Conservation (phyloP, 176 grass and related monocot genomes). For the Elaeis guineensis region DNA sequence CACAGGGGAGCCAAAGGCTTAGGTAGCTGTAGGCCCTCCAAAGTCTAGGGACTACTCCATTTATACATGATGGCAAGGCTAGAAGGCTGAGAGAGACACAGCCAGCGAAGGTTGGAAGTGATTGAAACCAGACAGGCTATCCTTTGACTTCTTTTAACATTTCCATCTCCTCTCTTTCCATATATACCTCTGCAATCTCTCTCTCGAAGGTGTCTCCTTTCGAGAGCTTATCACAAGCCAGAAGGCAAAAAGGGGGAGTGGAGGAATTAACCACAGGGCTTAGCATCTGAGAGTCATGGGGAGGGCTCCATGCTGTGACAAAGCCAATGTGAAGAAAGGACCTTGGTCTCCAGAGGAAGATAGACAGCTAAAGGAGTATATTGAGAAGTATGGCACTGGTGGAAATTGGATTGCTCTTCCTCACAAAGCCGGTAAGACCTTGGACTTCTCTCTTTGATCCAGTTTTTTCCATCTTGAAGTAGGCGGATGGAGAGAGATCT, state of each 20-base stretch:
- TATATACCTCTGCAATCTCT: constrained; percentile 36
- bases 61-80: no score
- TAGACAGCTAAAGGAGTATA: constrained; percentile 85
- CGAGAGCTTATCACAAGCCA: constrained; percentile 21
- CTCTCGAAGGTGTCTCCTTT: constrained; percentile 23
- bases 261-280: constrained; percentile 20
- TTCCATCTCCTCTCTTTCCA: background rate
- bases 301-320: constrained; percentile 90
- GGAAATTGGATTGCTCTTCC: constrained; percentile 97
- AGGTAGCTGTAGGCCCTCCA: no score
- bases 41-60: no score
- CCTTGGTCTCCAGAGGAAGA: constrained; percentile 96
- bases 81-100: constrained; percentile 24
- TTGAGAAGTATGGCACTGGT: constrained; percentile 81
- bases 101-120: constrained; percentile 26
- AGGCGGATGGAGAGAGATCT: no score
- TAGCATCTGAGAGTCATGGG: constrained; percentile 37
- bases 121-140: constrained; percentile 47
- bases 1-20: no score
- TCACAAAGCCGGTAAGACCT: constrained; percentile 66
- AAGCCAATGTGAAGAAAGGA: constrained; percentile 91
- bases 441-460: no score
- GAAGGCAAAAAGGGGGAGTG: constrained; percentile 24
- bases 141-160: constrained; percentile 58
- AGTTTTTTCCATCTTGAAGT: no score